These are phyloP conservation scores for Xylaria sp. DNA, from an alignment of 495 filamentous ascomycete genomes.

Conservation along the genomic window DNA sequence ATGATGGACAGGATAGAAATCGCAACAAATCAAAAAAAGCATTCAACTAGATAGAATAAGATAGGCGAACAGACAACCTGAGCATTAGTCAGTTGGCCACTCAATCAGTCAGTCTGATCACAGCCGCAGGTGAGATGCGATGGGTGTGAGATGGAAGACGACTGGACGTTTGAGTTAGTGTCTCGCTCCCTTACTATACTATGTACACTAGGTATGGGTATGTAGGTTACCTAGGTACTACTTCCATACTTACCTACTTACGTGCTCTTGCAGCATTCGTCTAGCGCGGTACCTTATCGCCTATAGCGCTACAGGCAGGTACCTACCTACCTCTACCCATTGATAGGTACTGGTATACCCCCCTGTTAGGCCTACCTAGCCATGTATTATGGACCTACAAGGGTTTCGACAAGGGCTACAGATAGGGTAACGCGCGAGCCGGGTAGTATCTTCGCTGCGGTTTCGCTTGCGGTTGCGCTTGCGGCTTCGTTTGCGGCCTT, in stretches of 20 bases:
- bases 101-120: neutral
- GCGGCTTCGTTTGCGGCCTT: no score
- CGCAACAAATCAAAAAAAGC: slow-evolving; percentile 11
- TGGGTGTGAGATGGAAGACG: slow-evolving; percentile 8
- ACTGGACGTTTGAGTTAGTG: slow-evolving; percentile 5
- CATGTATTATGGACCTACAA: no score
- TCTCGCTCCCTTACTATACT: neutral
- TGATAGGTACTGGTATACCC: no score
- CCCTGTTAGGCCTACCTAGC: no score
- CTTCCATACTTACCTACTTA: no score
- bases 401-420: no score
- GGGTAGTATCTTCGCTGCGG: no score
- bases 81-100: neutral
- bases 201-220: no score
- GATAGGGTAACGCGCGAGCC: no score
- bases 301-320: neutral
- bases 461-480: no score
- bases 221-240: no score
- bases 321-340: neutral
- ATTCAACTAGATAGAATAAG: no score
- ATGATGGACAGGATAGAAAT: neutral
- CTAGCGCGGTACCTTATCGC: neutral
- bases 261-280: slow-evolving; percentile 8
- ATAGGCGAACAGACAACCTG: neutral
- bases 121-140: slow-evolving; percentile 17